Percentiles rank a stretch among this genome's conserved stretches.
phyloP scores from a whole-genome alignment of 179 eudicot genomes.

The Beta macrorhiza region DNA sequence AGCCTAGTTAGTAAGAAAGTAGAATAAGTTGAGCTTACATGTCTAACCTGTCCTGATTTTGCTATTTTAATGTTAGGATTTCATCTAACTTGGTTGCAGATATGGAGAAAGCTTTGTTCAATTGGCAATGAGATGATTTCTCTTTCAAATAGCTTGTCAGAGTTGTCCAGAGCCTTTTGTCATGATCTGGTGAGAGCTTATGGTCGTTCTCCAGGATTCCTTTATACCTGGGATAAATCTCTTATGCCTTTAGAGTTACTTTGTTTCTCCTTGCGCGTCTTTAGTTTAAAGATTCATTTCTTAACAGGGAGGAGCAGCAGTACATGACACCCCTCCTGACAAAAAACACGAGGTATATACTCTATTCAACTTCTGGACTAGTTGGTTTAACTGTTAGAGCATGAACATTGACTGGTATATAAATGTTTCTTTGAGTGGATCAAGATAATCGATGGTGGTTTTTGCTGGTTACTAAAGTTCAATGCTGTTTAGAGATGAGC shows the following conservation, averaged over 20 bases:
- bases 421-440: background rate
- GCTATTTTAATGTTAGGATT: background rate
- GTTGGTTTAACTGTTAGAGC: constrained; percentile 5
- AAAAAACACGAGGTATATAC: constrained; percentile 31
- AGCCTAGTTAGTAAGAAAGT: background rate
- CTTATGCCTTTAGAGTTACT: background rate
- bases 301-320: constrained; percentile 36
- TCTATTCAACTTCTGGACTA: background rate
- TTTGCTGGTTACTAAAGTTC: background rate
- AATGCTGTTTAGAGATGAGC: background rate
- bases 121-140: constrained; percentile 71
- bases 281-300: background rate
- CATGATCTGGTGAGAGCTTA: constrained; percentile 47
- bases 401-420: background rate
- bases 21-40: background rate
- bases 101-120: constrained; percentile 69
- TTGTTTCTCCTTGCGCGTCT: background rate
- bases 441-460: background rate
- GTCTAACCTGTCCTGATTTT: background rate
- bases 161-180: constrained; percentile 50
- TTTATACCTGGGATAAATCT: background rate
- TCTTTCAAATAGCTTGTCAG: constrained; percentile 65
- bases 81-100: constrained; percentile 31
- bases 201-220: background rate
- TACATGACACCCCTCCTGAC: constrained; percentile 28